Evolutionary conservation across 208 protist genomes (phyloP).

Genomic region (Herpetomonas muscarum): DNA sequence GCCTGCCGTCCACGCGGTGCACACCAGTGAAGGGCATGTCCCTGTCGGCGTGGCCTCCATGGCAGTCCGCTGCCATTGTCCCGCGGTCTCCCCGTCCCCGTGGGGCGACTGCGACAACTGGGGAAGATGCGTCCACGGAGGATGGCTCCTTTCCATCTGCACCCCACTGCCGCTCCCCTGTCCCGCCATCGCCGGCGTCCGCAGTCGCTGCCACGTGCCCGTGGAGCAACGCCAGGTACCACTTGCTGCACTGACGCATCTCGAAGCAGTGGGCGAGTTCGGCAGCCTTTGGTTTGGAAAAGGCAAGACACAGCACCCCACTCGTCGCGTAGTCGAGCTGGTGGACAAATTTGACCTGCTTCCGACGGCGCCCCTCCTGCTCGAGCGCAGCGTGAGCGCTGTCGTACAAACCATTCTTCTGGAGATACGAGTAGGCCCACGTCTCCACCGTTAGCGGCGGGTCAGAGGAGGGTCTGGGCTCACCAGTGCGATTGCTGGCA

Average conservation of each 20-base stretch:
- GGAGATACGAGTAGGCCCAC: slow-evolving; percentile 44
- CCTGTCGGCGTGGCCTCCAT: no score
- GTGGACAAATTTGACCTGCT: slow-evolving; percentile 87
- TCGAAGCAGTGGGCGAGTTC: slow-evolving; percentile 83
- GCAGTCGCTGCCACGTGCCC: slow-evolving; percentile 41
- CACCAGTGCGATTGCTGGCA: not conserved
- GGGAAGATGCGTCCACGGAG: no score
- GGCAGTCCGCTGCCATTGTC: no score
- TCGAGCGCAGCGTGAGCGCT: slow-evolving; percentile 20
- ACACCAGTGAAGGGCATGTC: no score
- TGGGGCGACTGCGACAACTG: no score
- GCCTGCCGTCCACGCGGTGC: no score
- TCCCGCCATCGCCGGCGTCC: not conserved
- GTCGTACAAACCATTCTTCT: slow-evolving; percentile 23
- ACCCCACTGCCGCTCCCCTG: not conserved
- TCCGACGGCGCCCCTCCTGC: slow-evolving; percentile 23
- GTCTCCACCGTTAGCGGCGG: slow-evolving; percentile 39
- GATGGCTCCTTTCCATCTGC: no score
- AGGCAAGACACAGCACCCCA: slow-evolving; percentile 86
- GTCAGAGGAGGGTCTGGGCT: not conserved
- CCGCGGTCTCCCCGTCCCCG: no score
- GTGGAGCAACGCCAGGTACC: slow-evolving; percentile 73
- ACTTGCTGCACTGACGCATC: slow-evolving; percentile 71
- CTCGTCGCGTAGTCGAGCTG: slow-evolving; percentile 90
- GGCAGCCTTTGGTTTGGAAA: slow-evolving; percentile 74